A percentile compares a stretch with the other conserved stretches of the same genome.
Evolutionary conservation across 768 basidiomycete species (phyloP).

Genomic region (Mycena haematopus): DNA sequence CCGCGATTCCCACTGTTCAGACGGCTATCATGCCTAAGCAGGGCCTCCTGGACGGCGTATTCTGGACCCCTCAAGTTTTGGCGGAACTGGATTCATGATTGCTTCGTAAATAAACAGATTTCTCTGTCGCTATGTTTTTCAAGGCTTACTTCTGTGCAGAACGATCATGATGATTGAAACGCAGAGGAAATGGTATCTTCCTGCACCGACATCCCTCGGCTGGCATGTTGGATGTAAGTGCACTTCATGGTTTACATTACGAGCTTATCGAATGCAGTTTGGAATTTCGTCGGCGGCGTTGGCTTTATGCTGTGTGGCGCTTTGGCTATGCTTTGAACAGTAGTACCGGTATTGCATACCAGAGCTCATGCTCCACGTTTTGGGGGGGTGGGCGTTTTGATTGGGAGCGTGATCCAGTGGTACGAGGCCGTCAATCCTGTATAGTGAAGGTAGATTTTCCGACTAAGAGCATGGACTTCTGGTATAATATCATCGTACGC

Average conservation of each 20-base stretch:
- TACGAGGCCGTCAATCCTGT: conserved; percentile 54
- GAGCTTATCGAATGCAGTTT: conserved; percentile 41
- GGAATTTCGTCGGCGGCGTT: conserved; percentile 65
- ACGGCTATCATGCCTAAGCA: conserved; percentile 35
- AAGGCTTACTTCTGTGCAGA: conserved; percentile 25
- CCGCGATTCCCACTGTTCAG: conserved; percentile 46
- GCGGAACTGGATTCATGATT: conserved; percentile 64
- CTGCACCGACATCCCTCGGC: conserved; percentile 51
- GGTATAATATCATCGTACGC: not conserved
- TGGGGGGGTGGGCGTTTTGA: conserved; percentile 72
- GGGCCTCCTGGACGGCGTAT: conserved; percentile 52
- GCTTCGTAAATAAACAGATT: conserved; percentile 40
- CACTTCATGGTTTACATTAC: not conserved
- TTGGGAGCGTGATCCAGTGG: conserved; percentile 61
- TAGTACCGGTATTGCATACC: conserved; percentile 48
- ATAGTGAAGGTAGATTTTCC: not conserved
- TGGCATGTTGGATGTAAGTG: conserved; percentile 58
- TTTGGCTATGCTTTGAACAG: conserved; percentile 51
- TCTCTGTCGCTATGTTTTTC: not conserved
- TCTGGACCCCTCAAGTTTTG: conserved; percentile 70
- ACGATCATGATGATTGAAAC: conserved; percentile 59
- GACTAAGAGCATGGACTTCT: not conserved
- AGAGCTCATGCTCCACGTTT: conserved; percentile 61
- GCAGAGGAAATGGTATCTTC: conserved; percentile 60
- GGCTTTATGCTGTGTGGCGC: conserved; percentile 67